Conservation (phyloP, 1,284 basidiomycete species). For the Cutaneotrichosporon curvatum region DNA sequence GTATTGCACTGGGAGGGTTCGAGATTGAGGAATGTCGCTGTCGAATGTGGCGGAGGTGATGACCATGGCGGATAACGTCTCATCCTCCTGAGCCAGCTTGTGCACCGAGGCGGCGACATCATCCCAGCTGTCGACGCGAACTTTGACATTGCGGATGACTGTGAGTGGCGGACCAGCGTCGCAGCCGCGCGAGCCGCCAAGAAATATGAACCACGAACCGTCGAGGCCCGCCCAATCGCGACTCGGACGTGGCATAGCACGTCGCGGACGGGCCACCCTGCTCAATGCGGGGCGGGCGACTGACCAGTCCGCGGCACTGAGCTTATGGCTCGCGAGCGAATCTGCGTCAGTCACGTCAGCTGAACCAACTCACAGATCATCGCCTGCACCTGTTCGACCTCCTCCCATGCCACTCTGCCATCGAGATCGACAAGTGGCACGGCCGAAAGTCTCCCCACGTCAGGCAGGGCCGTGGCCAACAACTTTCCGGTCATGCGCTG, state of each 20-base stretch:
- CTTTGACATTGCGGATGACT: not conserved
- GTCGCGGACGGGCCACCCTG: not conserved
- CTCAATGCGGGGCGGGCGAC: not conserved
- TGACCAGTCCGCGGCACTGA: not conserved
- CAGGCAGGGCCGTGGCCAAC: not conserved
- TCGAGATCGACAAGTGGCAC: conserved; percentile 1
- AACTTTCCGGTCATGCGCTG: not conserved
- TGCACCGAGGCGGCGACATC: not conserved
- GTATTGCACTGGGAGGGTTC: conserved; percentile 29
- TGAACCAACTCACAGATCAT: not conserved
- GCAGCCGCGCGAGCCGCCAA: not conserved
- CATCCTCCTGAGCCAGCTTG: not conserved
- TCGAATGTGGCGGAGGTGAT: not conserved
- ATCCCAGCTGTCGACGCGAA: not conserved
- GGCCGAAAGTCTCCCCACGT: not conserved
- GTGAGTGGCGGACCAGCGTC: not conserved
- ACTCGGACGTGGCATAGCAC: not conserved
- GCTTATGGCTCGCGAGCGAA: not conserved
- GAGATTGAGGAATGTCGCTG: conserved; percentile 24
- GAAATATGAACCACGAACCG: not conserved
- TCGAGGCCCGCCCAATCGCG: not conserved
- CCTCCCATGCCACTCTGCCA: conserved; percentile 5
- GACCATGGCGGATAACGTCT: not conserved
- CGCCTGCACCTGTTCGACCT: not conserved
- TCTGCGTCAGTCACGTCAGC: not conserved